Evolutionary conservation across 768 basidiomycete genomes (phyloP).

Genomic region (Mycena kentingensis): DNA sequence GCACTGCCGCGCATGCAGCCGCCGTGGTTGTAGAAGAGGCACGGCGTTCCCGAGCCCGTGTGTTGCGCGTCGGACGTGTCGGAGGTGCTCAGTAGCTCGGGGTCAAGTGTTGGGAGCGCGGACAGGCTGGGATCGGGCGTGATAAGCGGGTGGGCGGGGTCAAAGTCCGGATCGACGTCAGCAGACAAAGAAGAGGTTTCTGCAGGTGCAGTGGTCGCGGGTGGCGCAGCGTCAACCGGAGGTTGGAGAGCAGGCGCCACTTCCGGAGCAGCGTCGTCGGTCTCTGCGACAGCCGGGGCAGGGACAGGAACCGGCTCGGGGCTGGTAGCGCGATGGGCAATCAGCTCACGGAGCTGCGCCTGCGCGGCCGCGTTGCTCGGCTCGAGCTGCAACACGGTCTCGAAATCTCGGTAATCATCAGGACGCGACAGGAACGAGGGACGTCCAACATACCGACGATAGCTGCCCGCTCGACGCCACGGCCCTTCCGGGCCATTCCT

Average conservation of each 20-base stretch:
- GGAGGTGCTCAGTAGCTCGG: slow-evolving; percentile 12
- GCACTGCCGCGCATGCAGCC: slow-evolving; percentile 19
- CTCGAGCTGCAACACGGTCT: slow-evolving; percentile 13
- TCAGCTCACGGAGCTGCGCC: slow-evolving; percentile 9
- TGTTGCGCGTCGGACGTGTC: slow-evolving; percentile 23
- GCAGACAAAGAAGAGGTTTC: background rate
- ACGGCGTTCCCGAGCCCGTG: slow-evolving; percentile 18
- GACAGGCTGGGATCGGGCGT: background rate
- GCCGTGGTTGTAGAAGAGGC: slow-evolving; percentile 28
- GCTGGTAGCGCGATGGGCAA: no score
- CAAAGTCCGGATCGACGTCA: slow-evolving; percentile 1
- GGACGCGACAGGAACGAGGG: background rate
- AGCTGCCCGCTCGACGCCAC: slow-evolving; percentile 5
- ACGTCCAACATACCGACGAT: slow-evolving; percentile 14
- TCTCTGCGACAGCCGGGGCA: no score
- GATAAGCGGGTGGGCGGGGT: slow-evolving; percentile 5
- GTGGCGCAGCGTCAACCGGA: background rate
- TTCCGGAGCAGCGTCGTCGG: background rate
- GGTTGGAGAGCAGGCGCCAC: background rate
- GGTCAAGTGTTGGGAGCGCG: slow-evolving; percentile 3
- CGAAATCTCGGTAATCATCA: slow-evolving; percentile 9
- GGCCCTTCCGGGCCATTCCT: slow-evolving; percentile 20
- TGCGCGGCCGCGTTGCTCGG: slow-evolving; percentile 16
- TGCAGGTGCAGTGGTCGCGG: background rate
- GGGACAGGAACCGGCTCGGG: no score